Evolutionary conservation across 148 eudicot genomes (phyloP).

Genomic region (Dysphania ambrosioides): DNA sequence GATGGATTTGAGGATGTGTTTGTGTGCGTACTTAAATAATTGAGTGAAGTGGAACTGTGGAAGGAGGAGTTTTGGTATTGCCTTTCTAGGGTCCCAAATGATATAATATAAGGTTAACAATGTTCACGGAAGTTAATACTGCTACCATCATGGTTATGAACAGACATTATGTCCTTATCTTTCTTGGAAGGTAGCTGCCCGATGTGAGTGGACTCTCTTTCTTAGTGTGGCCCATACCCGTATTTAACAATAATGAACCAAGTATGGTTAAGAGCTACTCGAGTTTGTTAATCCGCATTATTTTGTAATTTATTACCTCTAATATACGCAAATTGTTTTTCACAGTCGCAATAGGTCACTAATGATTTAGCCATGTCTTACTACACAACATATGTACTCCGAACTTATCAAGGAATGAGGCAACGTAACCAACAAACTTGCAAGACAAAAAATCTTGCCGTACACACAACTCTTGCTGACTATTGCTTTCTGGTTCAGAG

Average conservation of each 20-base stretch:
- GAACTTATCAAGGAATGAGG: not conserved
- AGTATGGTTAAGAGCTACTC: too few species aligned
- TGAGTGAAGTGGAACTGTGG: not conserved
- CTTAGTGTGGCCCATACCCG: too few species aligned
- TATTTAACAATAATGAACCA: too few species aligned
- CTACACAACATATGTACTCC: too few species aligned
- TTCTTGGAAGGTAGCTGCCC: not conserved
- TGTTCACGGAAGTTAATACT: conserved; percentile 14
- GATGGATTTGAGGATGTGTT: conserved; percentile 11
- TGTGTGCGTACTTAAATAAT: conserved; percentile 12
- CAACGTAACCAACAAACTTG: not conserved
- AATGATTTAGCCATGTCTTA: too few species aligned
- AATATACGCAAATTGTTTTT: too few species aligned
- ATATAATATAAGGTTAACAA: conserved; percentile 2
- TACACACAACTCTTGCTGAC: too few species aligned
- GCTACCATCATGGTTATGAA: not conserved
- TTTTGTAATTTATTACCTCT: too few species aligned
- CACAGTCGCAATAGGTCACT: too few species aligned
- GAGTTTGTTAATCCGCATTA: too few species aligned
- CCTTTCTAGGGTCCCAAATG: not conserved
- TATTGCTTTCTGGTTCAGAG: not conserved
- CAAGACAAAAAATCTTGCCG: not conserved
- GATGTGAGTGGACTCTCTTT: too few species aligned
- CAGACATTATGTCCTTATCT: not conserved
- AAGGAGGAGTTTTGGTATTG: not conserved